Percentiles rank a stretch among this genome's conserved stretches.
These are phyloP conservation scores for Agaricus subrufescens DNA, from an alignment of 768 basidiomycete genomes.

Conservation along the genomic window DNA sequence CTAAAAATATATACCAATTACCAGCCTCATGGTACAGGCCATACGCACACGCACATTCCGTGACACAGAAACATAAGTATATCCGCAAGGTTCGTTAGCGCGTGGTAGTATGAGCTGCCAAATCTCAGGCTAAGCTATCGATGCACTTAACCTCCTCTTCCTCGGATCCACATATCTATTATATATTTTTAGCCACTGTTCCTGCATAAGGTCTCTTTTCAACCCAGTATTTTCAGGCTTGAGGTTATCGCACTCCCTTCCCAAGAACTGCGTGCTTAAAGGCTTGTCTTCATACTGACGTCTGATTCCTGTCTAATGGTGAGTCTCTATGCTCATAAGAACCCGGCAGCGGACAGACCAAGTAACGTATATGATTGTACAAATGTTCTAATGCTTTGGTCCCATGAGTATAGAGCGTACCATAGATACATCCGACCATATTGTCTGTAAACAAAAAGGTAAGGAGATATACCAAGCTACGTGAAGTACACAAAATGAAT, in stretches of 20 bases:
- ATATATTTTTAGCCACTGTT: conserved; percentile 45
- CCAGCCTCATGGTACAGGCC: too few species aligned
- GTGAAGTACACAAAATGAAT: too few species aligned
- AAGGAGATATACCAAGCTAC: neutral
- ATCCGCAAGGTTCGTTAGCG: too few species aligned
- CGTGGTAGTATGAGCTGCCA: neutral
- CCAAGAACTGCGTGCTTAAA: conserved; percentile 29
- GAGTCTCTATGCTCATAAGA: neutral
- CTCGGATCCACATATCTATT: conserved; percentile 21
- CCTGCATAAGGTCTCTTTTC: conserved; percentile 37
- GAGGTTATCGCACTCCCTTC: conserved; percentile 45
- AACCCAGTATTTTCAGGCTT: conserved; percentile 46
- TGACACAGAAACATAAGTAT: too few species aligned
- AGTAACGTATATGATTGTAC: conserved; percentile 41
- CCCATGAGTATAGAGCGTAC: conserved; percentile 59
- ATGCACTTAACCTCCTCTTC: neutral
- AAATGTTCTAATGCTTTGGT: conserved; percentile 48
- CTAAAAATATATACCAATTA: too few species aligned
- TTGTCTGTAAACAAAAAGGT: neutral
- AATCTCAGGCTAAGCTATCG: neutral
- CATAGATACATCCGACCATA: conserved; percentile 34
- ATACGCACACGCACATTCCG: too few species aligned
- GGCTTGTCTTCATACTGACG: conserved; percentile 46
- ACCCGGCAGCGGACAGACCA: conserved; percentile 29
- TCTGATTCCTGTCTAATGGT: conserved; percentile 39